A percentile compares a stretch with the other conserved stretches of the same genome.
phyloP scores from a whole-genome alignment of 1,284 basidiomycete species.

The Ustilago curta region DNA sequence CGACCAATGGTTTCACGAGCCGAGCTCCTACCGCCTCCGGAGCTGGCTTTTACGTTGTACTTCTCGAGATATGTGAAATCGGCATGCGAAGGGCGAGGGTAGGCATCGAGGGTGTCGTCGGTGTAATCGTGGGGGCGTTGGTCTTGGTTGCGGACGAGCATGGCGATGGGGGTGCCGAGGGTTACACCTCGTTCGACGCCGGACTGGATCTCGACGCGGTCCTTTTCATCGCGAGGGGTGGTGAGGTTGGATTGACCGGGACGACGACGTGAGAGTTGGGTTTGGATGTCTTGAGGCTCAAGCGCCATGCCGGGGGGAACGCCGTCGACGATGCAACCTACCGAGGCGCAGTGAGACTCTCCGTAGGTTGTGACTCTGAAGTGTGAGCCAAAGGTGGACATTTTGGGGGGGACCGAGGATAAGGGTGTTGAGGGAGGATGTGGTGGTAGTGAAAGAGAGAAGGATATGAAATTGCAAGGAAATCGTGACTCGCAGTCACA shows the following conservation, averaged over 20 bases:
- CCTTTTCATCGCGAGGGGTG: conserved; percentile 93
- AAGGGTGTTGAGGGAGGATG: background rate
- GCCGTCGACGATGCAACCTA: conserved; percentile 97
- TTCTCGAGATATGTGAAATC: conserved; percentile 99
- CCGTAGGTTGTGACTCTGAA: conserved; percentile 98
- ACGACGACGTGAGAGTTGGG: conserved; percentile 88
- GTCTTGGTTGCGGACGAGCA: conserved; percentile 97
- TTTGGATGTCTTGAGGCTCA: conserved; percentile 85
- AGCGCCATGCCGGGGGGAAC: conserved; percentile 91
- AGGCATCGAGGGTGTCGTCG: conserved; percentile 86
- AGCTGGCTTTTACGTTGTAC: conserved; percentile 96
- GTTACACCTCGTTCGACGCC: conserved; percentile 94
- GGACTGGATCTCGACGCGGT: conserved; percentile 92
- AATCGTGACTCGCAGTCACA: conserved; percentile 17
- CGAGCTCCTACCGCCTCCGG: conserved; percentile 91
- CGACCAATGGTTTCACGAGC: conserved; percentile 97
- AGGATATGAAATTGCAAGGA: conserved; percentile 7
- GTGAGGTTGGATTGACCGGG: conserved; percentile 97
- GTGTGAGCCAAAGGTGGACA: conserved; percentile 91
- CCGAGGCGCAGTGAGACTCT: conserved; percentile 95
- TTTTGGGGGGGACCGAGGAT: conserved; percentile 69
- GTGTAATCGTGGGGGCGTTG: conserved; percentile 98
- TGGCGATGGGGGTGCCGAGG: conserved; percentile 94
- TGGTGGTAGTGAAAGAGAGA: background rate
- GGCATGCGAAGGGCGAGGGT: conserved; percentile 95